Percentiles rank a stretch among this genome's conserved stretches.
These are phyloP conservation scores for Uromyces viciae-fabae DNA, from an alignment of 1,284 basidiomycete genomes.

Conservation along the genomic window DNA sequence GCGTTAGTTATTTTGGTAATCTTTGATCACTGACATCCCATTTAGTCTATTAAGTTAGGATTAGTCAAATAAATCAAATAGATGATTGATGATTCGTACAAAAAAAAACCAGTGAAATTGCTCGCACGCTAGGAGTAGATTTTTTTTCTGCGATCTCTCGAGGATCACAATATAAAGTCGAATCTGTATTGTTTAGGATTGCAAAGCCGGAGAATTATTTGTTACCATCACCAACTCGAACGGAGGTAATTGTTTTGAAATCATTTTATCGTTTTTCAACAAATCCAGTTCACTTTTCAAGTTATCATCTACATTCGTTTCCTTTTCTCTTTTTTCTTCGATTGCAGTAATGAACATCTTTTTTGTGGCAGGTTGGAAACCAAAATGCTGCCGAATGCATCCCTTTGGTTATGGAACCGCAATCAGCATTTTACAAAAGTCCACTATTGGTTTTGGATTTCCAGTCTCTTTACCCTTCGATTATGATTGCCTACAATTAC, in stretches of 20 bases:
- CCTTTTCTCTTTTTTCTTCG: constrained; percentile 11
- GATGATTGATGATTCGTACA: too few relatives aligned
- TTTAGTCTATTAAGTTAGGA: neutral
- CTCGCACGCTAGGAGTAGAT: constrained; percentile 92
- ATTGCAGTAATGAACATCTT: neutral
- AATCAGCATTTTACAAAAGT: constrained; percentile 85
- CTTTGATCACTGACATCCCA: neutral
- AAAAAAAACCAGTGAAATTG: constrained; percentile 71
- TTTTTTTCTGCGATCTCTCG: constrained; percentile 91
- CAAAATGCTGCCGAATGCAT: constrained; percentile 95
- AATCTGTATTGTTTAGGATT: constrained; percentile 95
- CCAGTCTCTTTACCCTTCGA: constrained; percentile 88
- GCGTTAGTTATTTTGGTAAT: constrained; percentile 61
- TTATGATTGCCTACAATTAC: constrained; percentile 98
- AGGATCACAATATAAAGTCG: constrained; percentile 96
- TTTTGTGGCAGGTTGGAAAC: constrained; percentile 69
- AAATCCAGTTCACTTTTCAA: neutral
- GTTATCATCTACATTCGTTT: constrained; percentile 12
- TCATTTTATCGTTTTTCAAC: neutral
- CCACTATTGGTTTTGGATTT: constrained; percentile 92
- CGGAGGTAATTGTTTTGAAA: constrained; percentile 62
- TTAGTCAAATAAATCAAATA: constrained; percentile 17
- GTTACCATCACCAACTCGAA: constrained; percentile 76
- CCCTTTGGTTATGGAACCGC: constrained; percentile 89
- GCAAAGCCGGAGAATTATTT: constrained; percentile 95